Evolutionary conservation across 108 stramenopile species (phyloP), one percentile per base, ranked within the genome.

Genomic region (Cyclotella cryptica): DNA sequence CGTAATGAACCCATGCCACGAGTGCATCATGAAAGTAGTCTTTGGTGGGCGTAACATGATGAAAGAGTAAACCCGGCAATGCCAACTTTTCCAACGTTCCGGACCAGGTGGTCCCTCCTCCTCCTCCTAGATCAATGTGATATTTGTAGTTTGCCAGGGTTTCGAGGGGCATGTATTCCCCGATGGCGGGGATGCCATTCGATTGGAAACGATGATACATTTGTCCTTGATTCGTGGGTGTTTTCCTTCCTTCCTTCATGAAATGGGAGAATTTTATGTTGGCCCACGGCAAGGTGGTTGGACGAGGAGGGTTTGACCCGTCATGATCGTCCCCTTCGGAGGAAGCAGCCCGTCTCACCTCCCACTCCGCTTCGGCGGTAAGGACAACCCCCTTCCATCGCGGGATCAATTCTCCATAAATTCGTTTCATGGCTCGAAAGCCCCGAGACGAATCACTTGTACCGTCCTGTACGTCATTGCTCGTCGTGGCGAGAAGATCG

Each of bases 211-310:
- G 13, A 0, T 9, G 71, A 22, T 69, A 73, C 10, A 65, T 52
- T 3, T 49, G 53, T 30, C 47, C 43, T 19, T 69, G 58, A 26
- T 24, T 1, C 17, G 74, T 59, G 11, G 58, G 45, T 9, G 45
- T 57, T 43, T 83, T 73, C 13, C 75, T 78, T 0, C 85, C 77
- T 14, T 82, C 65, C 3, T 77, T 61, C 42, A 74, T 85, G 10
- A 84, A 63, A 64, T 63, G 74, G 0, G 88, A 85, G 82, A 91
- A 91, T 63, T 91, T 87, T 53, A 88, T 77, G 65, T 91, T 76
- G 29, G 57, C 57, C 82, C 82, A 83, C 0, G 82, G 82, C 29
- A 40, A 62, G 17, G 15, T 41, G 1, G 64, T 14, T 10, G 15
- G 19, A 61, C n/a, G 68, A 21, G 42, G 57, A 57, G 39, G 18